Evolutionary conservation across 305 asterid species (phyloP).

Genomic region (Plantago lanceolata): DNA sequence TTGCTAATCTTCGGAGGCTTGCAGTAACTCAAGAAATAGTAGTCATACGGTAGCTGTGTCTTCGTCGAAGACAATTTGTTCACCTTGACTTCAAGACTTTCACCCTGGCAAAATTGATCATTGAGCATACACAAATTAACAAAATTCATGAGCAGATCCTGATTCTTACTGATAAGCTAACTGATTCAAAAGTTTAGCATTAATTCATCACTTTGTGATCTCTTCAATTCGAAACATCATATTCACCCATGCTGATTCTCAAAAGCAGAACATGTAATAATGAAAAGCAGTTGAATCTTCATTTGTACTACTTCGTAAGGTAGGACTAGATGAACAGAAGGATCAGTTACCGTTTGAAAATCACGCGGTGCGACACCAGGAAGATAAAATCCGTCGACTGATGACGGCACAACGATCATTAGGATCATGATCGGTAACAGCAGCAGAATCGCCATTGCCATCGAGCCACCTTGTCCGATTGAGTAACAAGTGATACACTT

Average conservation of each 20-base stretch:
- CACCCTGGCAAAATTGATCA: too few relatives aligned
- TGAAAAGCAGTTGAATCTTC: too few relatives aligned
- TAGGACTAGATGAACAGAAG: not conserved
- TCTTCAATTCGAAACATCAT: too few relatives aligned
- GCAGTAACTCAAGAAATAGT: constrained; percentile 45
- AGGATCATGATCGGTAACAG: constrained; percentile 21
- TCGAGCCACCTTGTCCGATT: constrained; percentile 5
- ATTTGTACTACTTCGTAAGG: too few relatives aligned
- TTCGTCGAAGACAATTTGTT: constrained; percentile 55
- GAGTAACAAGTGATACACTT: not conserved
- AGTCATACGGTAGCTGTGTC: constrained; percentile 58
- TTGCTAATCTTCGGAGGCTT: constrained; percentile 39
- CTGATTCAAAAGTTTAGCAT: too few relatives aligned
- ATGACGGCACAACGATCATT: constrained; percentile 24
- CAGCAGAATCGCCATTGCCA: constrained; percentile 22
- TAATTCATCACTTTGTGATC: too few relatives aligned
- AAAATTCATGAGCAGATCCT: too few relatives aligned
- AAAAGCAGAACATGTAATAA: too few relatives aligned
- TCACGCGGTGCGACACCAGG: constrained; percentile 56
- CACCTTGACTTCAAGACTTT: constrained; percentile 59
- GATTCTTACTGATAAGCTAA: too few relatives aligned
- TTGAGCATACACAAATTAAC: too few relatives aligned
- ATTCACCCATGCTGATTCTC: too few relatives aligned
- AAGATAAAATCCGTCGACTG: constrained; percentile 34
- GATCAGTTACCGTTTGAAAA: constrained; percentile 28